Evolutionary conservation across 345 rosid species (phyloP), one percentile per base, ranked within the genome.

Genomic region (Aethionema arabicum): DNA sequence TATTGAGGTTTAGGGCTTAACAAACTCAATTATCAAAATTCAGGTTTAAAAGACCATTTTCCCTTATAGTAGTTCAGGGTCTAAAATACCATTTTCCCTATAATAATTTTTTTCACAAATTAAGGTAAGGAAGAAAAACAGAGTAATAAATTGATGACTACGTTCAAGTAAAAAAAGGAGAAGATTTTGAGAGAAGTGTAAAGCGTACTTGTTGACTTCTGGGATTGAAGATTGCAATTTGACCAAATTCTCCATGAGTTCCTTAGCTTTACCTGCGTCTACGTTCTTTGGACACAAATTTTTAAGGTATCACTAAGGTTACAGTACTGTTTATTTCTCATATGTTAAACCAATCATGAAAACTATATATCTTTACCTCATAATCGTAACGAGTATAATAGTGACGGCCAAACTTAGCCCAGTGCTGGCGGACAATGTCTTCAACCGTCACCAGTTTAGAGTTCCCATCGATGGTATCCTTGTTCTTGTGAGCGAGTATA

Each of bases 361-460:
- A 68, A 53, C 13, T 45, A 16, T 42, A 53, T 35, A 32, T 40
- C 35, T 59, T 39, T 77, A 95, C 99, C 91, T 90, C 99, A 67
- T 95, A 95, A 73, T 95, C 98, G 60, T 95, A 95, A 61, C 99
- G 88, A 51, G 98, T 95, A 74, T 95, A 95, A 66, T 90, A 95
- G 76, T 90, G 99, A 58, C 96, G 96, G 65, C 99, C 96, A 63
- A 84, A 88, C 43, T 83, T 73, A 55, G 84, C 81, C 99, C 97
- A 95, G 74, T 90, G 99, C 52, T 80, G 73, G 67, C 79, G 85
- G 58, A 95, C 99, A 52, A 95, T 86, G 69, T 90, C 95, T 81
- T 95, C 99, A 59, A 95, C 97, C 1, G 83, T 74, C 65, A 88
- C 97, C 69, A 95, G 86, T 70, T 83, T 82, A 46, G 10, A 7